Base-by-base conservation (phyloP, 169 alveolate species). In the Plasmodium malariae region DNA sequence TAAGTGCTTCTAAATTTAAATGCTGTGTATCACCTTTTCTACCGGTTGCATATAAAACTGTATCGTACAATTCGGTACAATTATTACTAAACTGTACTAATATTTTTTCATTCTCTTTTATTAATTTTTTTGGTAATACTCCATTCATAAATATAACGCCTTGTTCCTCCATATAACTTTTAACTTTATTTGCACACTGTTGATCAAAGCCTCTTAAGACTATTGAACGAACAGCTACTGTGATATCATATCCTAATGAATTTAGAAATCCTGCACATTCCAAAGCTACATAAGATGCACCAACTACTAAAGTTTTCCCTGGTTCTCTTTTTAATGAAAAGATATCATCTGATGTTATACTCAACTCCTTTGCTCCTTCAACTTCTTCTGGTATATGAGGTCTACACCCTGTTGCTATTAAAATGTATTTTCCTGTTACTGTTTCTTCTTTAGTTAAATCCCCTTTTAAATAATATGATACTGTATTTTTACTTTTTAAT, bases 231-330 rank as follows among this genome's bases (percentile, higher is more conserved):
- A 96, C 97, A 9, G 98, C 85, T 28, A 97, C 97, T 4, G 96
- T 93, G 5, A 95, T 98, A 71, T 98, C 99, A 88, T 87, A 97
- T 1, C 99, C 99, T 48, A 98, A 93, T 4, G 97, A 97, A 54
- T 95, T 95, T 37, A 99, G 88, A 89, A 98, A 98, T 0, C 99
- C 99, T 14, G 99, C 99, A 92, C 99, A 98, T 93, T 99, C 99
- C 28, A 99, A 93, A 9, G 99, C 99, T 7, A 99, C 98, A 92
- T 98, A 98, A 9, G 99, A 95, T 12, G 99, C 99, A 4, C 99
- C 99, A 30, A 99, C 99, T 3, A 98, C 96, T 11, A 99, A 92
- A 63, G 98, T 96, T 73, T 98, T 98, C 34, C 99, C 99, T 30
- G 99, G 99, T 0, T 96, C 89, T 45, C 87, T 92, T 55, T 95